Evolutionary conservation across 306 rosid species (phyloP).

Genomic region (Purshia tridentata): DNA sequence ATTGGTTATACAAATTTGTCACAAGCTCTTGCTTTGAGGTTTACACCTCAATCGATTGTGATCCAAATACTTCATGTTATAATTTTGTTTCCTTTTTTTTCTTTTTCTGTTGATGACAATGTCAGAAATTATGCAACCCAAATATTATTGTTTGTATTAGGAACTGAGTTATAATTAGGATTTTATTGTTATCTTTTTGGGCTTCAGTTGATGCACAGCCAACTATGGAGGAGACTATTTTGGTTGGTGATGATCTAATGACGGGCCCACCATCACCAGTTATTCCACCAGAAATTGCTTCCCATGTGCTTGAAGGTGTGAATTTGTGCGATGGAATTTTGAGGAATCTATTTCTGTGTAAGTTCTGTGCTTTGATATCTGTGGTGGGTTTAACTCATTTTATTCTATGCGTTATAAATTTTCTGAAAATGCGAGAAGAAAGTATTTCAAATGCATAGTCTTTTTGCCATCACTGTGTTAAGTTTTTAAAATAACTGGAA

Average conservation of each 20-base stretch:
- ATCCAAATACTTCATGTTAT: background rate
- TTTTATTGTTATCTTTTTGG: constrained; percentile 21
- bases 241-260: constrained; percentile 96
- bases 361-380: constrained; percentile 26
- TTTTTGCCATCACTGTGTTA: background rate
- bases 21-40: background rate
- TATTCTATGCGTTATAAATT: background rate
- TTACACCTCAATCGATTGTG: background rate
- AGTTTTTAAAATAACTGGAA: background rate
- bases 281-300: constrained; percentile 88
- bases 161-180: background rate
- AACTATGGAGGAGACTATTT: constrained; percentile 87
- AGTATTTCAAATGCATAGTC: background rate
- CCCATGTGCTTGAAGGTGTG: constrained; percentile 90
- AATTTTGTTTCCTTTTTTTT: background rate
- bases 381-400: background rate
- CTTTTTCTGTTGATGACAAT: background rate
- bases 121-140: background rate
- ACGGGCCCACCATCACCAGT: constrained; percentile 88
- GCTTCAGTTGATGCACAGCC: constrained; percentile 88
- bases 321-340: constrained; percentile 84
- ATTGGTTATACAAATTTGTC: background rate
- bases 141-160: background rate
- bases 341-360: constrained; percentile 81
- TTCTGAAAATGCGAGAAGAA: background rate